Conservation (phyloP, 805 yeast species). For the Candida krabiensis region DNA sequence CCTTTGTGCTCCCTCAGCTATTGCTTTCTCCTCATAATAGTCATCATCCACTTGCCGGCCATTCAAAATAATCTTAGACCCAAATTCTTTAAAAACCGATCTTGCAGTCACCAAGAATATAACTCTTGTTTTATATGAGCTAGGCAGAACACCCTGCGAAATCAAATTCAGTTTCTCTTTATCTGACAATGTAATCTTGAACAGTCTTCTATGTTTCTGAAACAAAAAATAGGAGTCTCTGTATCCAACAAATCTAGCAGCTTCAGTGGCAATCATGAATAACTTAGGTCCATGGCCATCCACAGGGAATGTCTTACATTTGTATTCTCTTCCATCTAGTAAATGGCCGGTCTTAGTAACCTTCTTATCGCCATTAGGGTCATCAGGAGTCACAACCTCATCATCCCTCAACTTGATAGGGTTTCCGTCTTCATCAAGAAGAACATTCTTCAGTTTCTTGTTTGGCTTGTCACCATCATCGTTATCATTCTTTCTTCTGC, state of each 20-base stretch:
- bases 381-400: slow-evolving; percentile 76
- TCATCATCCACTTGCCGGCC: slow-evolving; percentile 86
- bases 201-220: slow-evolving; percentile 77
- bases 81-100: slow-evolving; percentile 87
- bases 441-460: slow-evolving; percentile 32
- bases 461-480: slow-evolving; percentile 24
- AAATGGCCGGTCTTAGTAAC: slow-evolving; percentile 67
- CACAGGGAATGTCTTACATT: slow-evolving; percentile 68
- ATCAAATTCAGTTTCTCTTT: slow-evolving; percentile 83
- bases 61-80: slow-evolving; percentile 75
- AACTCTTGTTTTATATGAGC: slow-evolving; percentile 85
- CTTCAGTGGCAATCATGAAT: slow-evolving; percentile 93
- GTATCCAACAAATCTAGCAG: slow-evolving; percentile 92
- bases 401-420: slow-evolving; percentile 66
- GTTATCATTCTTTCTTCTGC: slow-evolving; percentile 27
- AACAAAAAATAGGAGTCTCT: slow-evolving; percentile 87
- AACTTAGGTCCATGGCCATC: slow-evolving; percentile 65
- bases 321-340: slow-evolving; percentile 69
- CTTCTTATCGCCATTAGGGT: slow-evolving; percentile 76
- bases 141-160: slow-evolving; percentile 77
- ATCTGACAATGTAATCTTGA: slow-evolving; percentile 69
- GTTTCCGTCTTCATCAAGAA: slow-evolving; percentile 63
- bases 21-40: slow-evolving; percentile 70
- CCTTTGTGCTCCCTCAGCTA: slow-evolving; percentile 58
- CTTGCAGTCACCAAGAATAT: slow-evolving; percentile 91